Percentiles rank a stretch among this genome's conserved stretches.
These are phyloP conservation scores for Lichtheimia corymbifera DNA, from an alignment of 371 early-diverging fungal species.

Conservation along the genomic window DNA sequence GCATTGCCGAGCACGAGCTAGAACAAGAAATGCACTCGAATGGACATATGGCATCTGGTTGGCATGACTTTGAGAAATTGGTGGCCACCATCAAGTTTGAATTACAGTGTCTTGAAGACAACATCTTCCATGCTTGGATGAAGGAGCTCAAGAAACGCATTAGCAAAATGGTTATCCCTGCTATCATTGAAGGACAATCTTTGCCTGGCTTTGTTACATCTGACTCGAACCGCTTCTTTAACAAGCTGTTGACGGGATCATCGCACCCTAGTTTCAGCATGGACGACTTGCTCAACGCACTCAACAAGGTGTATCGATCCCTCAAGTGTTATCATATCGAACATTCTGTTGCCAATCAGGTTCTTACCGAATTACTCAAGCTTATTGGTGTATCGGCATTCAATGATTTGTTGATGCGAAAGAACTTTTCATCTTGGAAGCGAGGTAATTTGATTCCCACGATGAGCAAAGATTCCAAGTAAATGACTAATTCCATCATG, in stretches of 20 bases:
- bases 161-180: conserved; percentile 88
- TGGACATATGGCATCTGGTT: conserved; percentile 24
- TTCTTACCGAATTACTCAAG: conserved; percentile 85
- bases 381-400: conserved; percentile 88
- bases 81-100: conserved; percentile 55
- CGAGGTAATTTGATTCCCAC: conserved; percentile 48
- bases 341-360: conserved; percentile 68
- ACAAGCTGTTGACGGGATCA: conserved; percentile 65
- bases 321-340: conserved; percentile 94
- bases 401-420: conserved; percentile 89
- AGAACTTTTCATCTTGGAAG: conserved; percentile 83
- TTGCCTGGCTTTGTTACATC: conserved; percentile 86
- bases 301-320: conserved; percentile 85
- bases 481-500: background rate
- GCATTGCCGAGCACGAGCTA: conserved; percentile 35
- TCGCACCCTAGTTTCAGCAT: conserved; percentile 74
- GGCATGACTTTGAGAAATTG: conserved; percentile 52
- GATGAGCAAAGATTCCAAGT: background rate
- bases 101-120: conserved; percentile 60
- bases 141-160: conserved; percentile 90
- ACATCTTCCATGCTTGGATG: conserved; percentile 79
- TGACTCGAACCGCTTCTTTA: conserved; percentile 81
- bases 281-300: conserved; percentile 85
- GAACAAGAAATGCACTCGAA: conserved; percentile 31
- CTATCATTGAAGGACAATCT: conserved; percentile 86